Percentiles rank a stretch among this genome's conserved stretches.
Evolutionary conservation across 2,329 filamentous ascomycete species (phyloP).

Genomic region (Diaporthe vaccinii): DNA sequence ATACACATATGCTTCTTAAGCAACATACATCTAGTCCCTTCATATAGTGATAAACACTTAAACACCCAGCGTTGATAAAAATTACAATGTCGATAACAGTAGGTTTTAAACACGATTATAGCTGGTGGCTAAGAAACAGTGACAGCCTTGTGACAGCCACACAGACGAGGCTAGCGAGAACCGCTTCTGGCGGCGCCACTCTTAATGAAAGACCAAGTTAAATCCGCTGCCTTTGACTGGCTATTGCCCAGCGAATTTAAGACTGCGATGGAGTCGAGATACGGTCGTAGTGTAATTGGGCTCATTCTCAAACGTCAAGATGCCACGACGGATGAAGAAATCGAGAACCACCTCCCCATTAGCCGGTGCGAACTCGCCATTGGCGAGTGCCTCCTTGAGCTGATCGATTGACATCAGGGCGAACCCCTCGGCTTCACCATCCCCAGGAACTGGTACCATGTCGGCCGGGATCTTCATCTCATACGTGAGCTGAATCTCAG

Average conservation of each 20-base stretch:
- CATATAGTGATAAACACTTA: no score
- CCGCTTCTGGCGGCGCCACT: no score
- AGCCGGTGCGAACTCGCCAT: background rate
- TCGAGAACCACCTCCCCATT: background rate
- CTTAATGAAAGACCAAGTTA: background rate
- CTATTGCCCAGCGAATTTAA: background rate
- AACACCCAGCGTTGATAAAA: no score
- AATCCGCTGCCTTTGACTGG: background rate
- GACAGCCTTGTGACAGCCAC: no score
- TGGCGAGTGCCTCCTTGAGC: background rate
- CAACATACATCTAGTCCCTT: no score
- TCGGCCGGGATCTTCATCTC: background rate
- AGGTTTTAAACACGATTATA: no score
- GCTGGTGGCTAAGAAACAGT: no score
- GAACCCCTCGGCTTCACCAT: background rate
- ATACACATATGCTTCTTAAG: no score
- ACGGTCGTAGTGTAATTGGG: background rate
- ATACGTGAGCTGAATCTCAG: background rate
- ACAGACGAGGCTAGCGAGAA: no score
- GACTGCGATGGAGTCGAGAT: background rate
- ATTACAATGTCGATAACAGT: no score
- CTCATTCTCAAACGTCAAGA: background rate
- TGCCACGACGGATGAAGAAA: constrained; percentile 10
- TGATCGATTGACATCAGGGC: background rate
- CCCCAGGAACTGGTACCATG: background rate